Evolutionary conservation across 306 rosid species (phyloP).

Genomic region (Fragaria iinumae): DNA sequence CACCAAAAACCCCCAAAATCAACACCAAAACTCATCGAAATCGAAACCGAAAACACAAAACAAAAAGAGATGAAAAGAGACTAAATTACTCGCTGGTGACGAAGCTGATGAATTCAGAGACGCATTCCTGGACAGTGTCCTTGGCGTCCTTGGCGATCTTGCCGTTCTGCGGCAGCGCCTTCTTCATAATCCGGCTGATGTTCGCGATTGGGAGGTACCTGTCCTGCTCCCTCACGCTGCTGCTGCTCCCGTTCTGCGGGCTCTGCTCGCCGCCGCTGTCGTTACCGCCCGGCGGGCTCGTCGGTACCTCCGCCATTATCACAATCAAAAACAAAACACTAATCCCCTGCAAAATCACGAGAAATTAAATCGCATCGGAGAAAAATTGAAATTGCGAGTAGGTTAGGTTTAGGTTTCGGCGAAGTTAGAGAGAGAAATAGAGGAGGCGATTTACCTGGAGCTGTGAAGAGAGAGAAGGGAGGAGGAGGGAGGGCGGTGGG

Average conservation of each 20-base stretch:
- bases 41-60: neutral
- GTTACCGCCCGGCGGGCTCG: constrained; percentile 62
- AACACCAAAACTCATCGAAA: neutral
- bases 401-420: neutral
- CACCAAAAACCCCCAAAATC: neutral
- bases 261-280: constrained; percentile 92
- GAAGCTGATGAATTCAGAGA: constrained; percentile 89
- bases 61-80: neutral
- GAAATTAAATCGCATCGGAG: neutral
- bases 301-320: constrained; percentile 70
- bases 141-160: constrained; percentile 93
- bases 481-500: neutral
- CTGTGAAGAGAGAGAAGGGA: neutral
- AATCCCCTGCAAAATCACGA: constrained; percentile 1
- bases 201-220: constrained; percentile 84
- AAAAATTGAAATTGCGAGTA: neutral
- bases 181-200: constrained; percentile 93
- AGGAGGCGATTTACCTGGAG: neutral
- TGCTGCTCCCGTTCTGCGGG: constrained; percentile 38
- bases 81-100: constrained; percentile 78
- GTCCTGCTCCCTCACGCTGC: constrained; percentile 66
- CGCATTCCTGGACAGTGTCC: constrained; percentile 86
- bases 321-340: neutral
- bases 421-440: neutral
- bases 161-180: constrained; percentile 75